Percentiles rank a stretch among this genome's conserved stretches.
Evolutionary conservation across 1,284 basidiomycete species (phyloP).

Genomic region (Singerocomus rubriflavus): DNA sequence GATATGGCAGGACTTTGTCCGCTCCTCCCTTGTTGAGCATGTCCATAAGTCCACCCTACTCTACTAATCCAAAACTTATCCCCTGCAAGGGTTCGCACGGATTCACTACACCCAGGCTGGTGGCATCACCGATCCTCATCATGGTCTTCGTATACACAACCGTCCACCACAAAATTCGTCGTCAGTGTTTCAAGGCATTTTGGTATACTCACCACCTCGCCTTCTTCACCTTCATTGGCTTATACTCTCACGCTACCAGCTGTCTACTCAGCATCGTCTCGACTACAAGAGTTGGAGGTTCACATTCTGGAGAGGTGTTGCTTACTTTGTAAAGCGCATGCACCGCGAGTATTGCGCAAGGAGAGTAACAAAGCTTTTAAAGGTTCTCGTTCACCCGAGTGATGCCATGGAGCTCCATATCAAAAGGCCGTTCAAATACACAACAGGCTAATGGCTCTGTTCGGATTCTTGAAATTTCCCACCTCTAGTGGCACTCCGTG

Average conservation of each 20-base stretch:
- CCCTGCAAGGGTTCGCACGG: slow-evolving; percentile 67
- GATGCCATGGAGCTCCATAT: slow-evolving; percentile 90
- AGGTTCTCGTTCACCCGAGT: slow-evolving; percentile 78
- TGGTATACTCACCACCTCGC: slow-evolving; percentile 93
- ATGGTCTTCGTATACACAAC: slow-evolving; percentile 86
- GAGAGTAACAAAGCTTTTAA: slow-evolving; percentile 70
- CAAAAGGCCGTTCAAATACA: slow-evolving; percentile 85
- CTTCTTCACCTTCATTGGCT: slow-evolving; percentile 86
- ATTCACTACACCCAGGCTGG: slow-evolving; percentile 86
- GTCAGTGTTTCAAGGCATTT: slow-evolving; percentile 88
- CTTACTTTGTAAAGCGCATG: slow-evolving; percentile 83
- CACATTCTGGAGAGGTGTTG: slow-evolving; percentile 82
- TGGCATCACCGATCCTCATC: slow-evolving; percentile 84
- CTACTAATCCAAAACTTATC: neutral
- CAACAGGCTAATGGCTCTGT: slow-evolving; percentile 89
- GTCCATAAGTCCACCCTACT: slow-evolving; percentile 51
- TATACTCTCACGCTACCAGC: slow-evolving; percentile 86
- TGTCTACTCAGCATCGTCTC: slow-evolving; percentile 79
- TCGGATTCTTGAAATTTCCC: slow-evolving; percentile 79
- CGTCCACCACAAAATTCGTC: slow-evolving; percentile 77
- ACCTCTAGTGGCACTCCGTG: slow-evolving; percentile 89
- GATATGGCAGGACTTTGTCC: slow-evolving; percentile 24
- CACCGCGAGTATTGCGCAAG: slow-evolving; percentile 78
- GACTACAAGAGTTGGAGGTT: slow-evolving; percentile 86
- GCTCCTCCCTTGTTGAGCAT: slow-evolving; percentile 51